A percentile compares a stretch with the other conserved stretches of the same genome.
Conservation (phyloP, 176 grass and related monocot species). For the Carex cristatella region DNA sequence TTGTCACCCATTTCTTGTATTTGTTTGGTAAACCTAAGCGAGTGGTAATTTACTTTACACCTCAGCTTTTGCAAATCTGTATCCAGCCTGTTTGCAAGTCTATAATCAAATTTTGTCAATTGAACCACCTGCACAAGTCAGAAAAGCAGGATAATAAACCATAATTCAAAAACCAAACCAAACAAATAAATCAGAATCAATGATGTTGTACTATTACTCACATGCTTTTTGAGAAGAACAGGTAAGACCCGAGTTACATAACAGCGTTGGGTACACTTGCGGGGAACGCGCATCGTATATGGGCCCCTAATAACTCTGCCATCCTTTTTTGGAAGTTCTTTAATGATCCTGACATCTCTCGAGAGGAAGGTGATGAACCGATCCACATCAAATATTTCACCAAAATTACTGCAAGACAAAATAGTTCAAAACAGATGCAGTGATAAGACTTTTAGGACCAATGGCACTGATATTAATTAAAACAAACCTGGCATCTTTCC, state of each 20-base stretch:
- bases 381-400: slow-evolving; percentile 67
- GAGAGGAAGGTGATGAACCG: slow-evolving; percentile 77
- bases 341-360: slow-evolving; percentile 87
- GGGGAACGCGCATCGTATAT: slow-evolving; percentile 83
- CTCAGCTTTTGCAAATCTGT: slow-evolving; percentile 84
- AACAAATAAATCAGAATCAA: slow-evolving; percentile 19
- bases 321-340: slow-evolving; percentile 60
- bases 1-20: slow-evolving; percentile 84
- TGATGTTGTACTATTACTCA: slow-evolving; percentile 39
- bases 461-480: not conserved
- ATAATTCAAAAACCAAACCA: not conserved
- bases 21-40: slow-evolving; percentile 64
- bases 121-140: slow-evolving; percentile 66
- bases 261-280: slow-evolving; percentile 79
- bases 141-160: slow-evolving; percentile 10
- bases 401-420: slow-evolving; percentile 66
- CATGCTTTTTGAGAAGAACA: slow-evolving; percentile 84
- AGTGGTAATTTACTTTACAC: slow-evolving; percentile 91
- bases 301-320: slow-evolving; percentile 47
- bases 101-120: slow-evolving; percentile 94
- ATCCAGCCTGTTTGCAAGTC: slow-evolving; percentile 85
- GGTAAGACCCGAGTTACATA: slow-evolving; percentile 90
- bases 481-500: slow-evolving; percentile 93
- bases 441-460: slow-evolving; percentile 11
- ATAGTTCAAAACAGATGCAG: slow-evolving; percentile 33